phyloP scores from a whole-genome alignment of 192 early-diverging fungal species.

The Coemansia asiatica region DNA sequence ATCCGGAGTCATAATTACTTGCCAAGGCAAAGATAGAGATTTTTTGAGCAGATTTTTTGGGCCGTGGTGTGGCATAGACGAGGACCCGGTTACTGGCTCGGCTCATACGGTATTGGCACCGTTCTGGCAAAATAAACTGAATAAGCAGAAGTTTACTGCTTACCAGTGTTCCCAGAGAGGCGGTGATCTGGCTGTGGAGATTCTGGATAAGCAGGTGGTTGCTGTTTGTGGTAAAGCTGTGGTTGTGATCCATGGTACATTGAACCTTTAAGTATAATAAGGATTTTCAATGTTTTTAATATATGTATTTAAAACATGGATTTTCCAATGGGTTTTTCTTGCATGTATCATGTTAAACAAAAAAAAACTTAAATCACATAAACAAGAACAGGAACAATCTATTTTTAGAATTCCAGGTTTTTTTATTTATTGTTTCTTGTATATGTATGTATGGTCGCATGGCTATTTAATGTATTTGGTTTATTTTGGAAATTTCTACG shows the following conservation, averaged over 20 bases:
- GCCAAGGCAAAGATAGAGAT: constrained; percentile 10
- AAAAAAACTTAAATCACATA: no score
- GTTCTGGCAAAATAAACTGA: constrained; percentile 23
- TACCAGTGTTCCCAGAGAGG: constrained; percentile 28
- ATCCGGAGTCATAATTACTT: constrained; percentile 9
- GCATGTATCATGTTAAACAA: neutral
- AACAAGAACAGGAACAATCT: no score
- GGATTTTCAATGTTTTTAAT: no score
- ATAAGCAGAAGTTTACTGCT: constrained; percentile 10
- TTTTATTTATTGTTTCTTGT: neutral
- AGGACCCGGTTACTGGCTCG: constrained; percentile 52
- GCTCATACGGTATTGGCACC: constrained; percentile 39
- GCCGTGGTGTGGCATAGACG: constrained; percentile 38
- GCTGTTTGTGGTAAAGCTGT: constrained; percentile 18
- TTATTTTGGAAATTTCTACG: neutral
- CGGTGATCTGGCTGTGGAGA: constrained; percentile 8
- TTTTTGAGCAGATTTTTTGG: constrained; percentile 41
- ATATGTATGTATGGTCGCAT: neutral
- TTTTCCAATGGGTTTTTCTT: no score
- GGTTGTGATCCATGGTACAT: constrained; percentile 19
- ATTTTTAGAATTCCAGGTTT: neutral
- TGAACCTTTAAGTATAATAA: neutral
- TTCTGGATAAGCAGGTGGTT: constrained; percentile 10
- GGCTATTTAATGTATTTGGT: neutral
- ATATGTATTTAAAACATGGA: no score